Conservation (phyloP, 768 basidiomycete species). For the Coprinopsis sp. region DNA sequence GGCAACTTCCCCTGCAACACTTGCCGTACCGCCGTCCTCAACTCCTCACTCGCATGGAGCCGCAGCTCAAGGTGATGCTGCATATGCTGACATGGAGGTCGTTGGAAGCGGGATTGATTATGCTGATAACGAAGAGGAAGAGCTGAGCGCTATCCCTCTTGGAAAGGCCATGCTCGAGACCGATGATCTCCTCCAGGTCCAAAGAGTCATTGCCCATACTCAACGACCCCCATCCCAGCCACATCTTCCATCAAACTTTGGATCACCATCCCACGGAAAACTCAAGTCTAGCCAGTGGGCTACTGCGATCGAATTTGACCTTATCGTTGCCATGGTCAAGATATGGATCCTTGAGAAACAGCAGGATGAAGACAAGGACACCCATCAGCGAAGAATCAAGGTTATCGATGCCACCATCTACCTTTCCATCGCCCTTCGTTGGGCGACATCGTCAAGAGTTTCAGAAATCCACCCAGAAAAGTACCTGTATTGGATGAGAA, state of each 20-base stretch:
- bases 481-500: slow-evolving; percentile 10
- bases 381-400: slow-evolving; percentile 12
- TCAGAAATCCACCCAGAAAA: too few relatives aligned
- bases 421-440: too few relatives aligned
- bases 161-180: slow-evolving; percentile 1
- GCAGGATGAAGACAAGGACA: slow-evolving; percentile 1
- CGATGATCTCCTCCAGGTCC: slow-evolving; percentile 5
- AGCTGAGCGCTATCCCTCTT: too few relatives aligned
- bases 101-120: too few relatives aligned
- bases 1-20: too few relatives aligned
- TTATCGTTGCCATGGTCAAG: slow-evolving; percentile 15
- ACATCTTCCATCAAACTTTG: slow-evolving; percentile 7
- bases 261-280: slow-evolving; percentile 17
- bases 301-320: slow-evolving; percentile 18
- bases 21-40: too few relatives aligned
- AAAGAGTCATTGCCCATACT: slow-evolving; percentile 7
- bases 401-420: slow-evolving; percentile 10
- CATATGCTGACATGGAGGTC: too few relatives aligned
- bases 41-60: too few relatives aligned
- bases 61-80: too few relatives aligned
- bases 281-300: slow-evolving; percentile 22
- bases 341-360: background rate
- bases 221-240: slow-evolving; percentile 7
- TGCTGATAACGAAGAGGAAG: too few relatives aligned
- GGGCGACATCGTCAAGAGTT: too few relatives aligned